Conservation (phyloP, 768 basidiomycete species). For the Trametes cingulata region DNA sequence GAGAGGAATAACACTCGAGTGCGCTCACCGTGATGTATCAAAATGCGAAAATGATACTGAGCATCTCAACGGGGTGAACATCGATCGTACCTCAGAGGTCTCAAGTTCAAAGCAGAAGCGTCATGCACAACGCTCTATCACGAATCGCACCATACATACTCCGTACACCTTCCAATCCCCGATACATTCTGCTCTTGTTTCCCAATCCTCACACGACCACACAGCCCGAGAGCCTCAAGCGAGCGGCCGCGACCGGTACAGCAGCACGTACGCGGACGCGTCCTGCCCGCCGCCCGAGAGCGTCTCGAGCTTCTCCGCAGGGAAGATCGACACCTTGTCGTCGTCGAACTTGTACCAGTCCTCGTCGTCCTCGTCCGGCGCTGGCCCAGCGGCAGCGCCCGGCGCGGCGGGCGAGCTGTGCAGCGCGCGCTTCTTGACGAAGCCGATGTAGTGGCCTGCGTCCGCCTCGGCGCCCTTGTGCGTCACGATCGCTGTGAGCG, state of each 20-base stretch:
- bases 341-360: slow-evolving; percentile 98
- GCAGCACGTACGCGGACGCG: slow-evolving; percentile 83
- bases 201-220: background rate
- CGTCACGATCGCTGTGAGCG: slow-evolving; percentile 76
- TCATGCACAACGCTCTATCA: no score
- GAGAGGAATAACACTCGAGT: no score
- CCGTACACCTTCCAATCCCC: background rate
- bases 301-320: slow-evolving; percentile 76
- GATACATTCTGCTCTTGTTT: background rate
- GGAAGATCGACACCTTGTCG: slow-evolving; percentile 88
- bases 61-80: no score
- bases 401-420: slow-evolving; percentile 29
- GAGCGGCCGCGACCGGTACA: slow-evolving; percentile 68
- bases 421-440: slow-evolving; percentile 78
- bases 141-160: background rate
- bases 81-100: no score
- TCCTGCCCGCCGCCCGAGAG: slow-evolving; percentile 94
- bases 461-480: slow-evolving; percentile 97
- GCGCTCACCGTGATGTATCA: no score
- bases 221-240: slow-evolving; percentile 7
- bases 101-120: no score
- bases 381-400: slow-evolving; percentile 2
- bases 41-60: no score
- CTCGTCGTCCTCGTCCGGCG: slow-evolving; percentile 60
- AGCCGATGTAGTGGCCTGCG: slow-evolving; percentile 94